Evolutionary conservation across 225 moss, liverwort and hornwort species (phyloP).

Genomic region (Neckera pumila): DNA sequence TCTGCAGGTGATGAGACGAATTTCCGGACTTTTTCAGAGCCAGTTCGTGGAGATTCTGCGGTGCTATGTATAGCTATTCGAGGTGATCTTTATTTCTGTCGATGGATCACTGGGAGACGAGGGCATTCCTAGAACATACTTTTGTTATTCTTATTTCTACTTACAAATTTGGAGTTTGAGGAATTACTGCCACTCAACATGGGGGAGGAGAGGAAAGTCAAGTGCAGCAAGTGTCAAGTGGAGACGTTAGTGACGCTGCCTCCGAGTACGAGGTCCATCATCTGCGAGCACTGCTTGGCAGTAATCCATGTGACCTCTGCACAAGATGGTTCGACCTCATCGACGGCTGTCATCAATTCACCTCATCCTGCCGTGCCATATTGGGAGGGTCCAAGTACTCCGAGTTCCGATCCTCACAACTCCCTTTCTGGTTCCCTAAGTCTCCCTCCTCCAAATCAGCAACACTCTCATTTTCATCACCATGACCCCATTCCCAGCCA

Average conservation of each 20-base stretch:
- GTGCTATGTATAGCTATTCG: background rate
- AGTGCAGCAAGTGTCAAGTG: constrained; percentile 31
- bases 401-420: background rate
- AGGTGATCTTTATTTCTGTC: background rate
- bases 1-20: constrained; percentile 11
- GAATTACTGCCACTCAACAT: constrained; percentile 6
- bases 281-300: constrained; percentile 50
- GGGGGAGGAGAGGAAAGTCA: constrained; percentile 23
- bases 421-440: constrained; percentile 14
- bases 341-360: background rate
- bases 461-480: background rate
- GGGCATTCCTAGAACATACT: background rate
- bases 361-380: constrained; percentile 15
- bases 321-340: constrained; percentile 5
- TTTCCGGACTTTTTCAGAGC: background rate
- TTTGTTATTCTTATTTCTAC: background rate
- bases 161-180: background rate
- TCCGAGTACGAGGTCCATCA: constrained; percentile 21
- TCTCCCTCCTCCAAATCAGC: constrained; percentile 8
- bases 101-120: background rate
- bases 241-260: constrained; percentile 23
- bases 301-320: constrained; percentile 24
- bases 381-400: constrained; percentile 7
- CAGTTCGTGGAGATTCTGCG: background rate
- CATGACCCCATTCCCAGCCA: constrained; percentile 27